Evolutionary conservation across 2,329 filamentous ascomycete genomes (phyloP), one percentile per base, ranked within the genome.

Genomic region (Coniochaeta sp.): DNA sequence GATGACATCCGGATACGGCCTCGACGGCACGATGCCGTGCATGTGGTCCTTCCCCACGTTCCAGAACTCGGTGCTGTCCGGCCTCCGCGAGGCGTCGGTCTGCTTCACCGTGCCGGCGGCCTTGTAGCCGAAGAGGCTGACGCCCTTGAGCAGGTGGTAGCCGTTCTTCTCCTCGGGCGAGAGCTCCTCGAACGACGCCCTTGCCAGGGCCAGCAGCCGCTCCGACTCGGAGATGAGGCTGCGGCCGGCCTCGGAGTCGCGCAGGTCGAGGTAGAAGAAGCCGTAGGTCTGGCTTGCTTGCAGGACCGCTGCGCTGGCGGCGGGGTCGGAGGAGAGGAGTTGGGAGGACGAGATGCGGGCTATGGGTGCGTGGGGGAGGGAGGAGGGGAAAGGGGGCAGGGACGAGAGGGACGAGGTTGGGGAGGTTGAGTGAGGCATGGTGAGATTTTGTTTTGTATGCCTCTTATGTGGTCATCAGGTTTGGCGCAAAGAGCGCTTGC

Each of bases 1-100:
- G 59, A 73, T 62, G 9, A 62, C 34, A 2, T 63, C 52, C 1
- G 72, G 71, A 66, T 71, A 73, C n/a, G 60, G 58, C 3, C 64
- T 64, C 36, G 58, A 60, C 65, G 69, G 69, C 22, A 63, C 62
- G 33, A 65, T 59, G 57, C 44, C 62, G 40, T 61, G 59, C 64
- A 73, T 67, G 52, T 72, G 69, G 59, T 73, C 69, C 62, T 73
- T 73, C 59, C 65, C 64, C 1, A 73, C 62, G 62, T 71, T 72
- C 64, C 71, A 71, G 64, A 73, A 73, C 65, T 73, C 70, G 57
- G 69, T 70, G 12, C 67, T 70, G 58, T 74, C 72, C 8, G 59
- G 65, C 1, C 65, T 66, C 12, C 68, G 68, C 14, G 58, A 24
- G 44, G 64, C 65, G 62, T 73, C 71, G 28, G 70, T 65, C 24